Percentiles rank a stretch among this genome's conserved stretches.
These are phyloP conservation scores for Xerocomus minutiporus DNA, from an alignment of 1,284 basidiomycete species.

Conservation along the genomic window DNA sequence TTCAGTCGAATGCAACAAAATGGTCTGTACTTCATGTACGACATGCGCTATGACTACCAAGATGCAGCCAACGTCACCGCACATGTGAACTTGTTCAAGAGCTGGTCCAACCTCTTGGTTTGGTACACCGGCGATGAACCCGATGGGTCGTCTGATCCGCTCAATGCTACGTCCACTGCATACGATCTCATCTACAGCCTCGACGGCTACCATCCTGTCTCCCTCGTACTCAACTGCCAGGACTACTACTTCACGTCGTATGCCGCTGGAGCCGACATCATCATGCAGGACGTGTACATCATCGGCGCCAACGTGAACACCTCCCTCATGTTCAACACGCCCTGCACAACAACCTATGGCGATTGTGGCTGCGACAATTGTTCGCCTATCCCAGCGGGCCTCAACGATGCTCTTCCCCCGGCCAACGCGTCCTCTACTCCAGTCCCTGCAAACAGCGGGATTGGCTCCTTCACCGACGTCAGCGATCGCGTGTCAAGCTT, in stretches of 20 bases:
- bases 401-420: conserved; percentile 28
- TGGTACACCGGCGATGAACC: conserved; percentile 80
- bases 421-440: conserved; percentile 20
- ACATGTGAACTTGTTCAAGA: conserved; percentile 64
- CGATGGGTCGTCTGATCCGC: conserved; percentile 64
- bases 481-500: conserved; percentile 61
- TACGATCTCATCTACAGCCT: conserved; percentile 63
- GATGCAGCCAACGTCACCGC: conserved; percentile 55
- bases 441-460: conserved; percentile 27
- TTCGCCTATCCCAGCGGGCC: conserved; percentile 33
- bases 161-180: conserved; percentile 53
- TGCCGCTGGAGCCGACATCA: conserved; percentile 56
- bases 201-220: conserved; percentile 74
- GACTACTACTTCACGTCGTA: conserved; percentile 64
- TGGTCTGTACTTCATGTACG: conserved; percentile 72
- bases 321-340: conserved; percentile 49
- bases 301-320: conserved; percentile 68
- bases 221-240: conserved; percentile 73
- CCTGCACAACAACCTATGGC: conserved; percentile 62
- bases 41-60: conserved; percentile 67
- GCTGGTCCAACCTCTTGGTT: conserved; percentile 60
- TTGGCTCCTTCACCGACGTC: conserved; percentile 47
- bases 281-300: conserved; percentile 55
- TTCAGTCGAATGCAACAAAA: conserved; percentile 65
- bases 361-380: conserved; percentile 67